phyloP scores from a whole-genome alignment of 768 basidiomycete species.

The Leccinellum albellum region DNA sequence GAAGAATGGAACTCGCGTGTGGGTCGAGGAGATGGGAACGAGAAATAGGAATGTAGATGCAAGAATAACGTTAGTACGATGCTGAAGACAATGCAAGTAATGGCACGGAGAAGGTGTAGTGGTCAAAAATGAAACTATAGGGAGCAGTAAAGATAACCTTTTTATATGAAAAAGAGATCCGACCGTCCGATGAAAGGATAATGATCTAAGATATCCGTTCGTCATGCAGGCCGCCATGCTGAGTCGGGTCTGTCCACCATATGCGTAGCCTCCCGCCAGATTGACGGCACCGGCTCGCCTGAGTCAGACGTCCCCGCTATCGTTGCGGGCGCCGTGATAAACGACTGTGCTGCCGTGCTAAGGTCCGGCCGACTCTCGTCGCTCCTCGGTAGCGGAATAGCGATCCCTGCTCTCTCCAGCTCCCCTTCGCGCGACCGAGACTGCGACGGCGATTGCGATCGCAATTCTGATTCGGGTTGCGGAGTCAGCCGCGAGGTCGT shows the following conservation, averaged over 20 bases:
- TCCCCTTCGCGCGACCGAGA: constrained; percentile 8
- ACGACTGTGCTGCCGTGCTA: constrained; percentile 66
- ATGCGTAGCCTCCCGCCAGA: constrained; percentile 45
- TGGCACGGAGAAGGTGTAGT: background rate
- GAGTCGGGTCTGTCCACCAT: constrained; percentile 41
- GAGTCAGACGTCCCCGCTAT: constrained; percentile 53
- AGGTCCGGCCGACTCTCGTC: constrained; percentile 52
- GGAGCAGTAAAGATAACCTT: background rate
- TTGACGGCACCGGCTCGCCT: constrained; percentile 43
- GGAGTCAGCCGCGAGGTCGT: constrained; percentile 24
- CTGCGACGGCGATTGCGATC: background rate
- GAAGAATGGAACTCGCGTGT: background rate
- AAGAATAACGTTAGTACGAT: constrained; percentile 20
- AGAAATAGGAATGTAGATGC: background rate
- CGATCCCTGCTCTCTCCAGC: constrained; percentile 23
- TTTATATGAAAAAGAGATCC: constrained; percentile 4
- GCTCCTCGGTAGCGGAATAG: constrained; percentile 22
- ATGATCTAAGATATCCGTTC: constrained; percentile 9
- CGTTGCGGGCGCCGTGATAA: constrained; percentile 63
- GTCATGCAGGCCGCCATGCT: constrained; percentile 40
- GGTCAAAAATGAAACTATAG: background rate
- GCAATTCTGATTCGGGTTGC: constrained; percentile 7
- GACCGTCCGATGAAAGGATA: constrained; percentile 4
- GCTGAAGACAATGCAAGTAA: constrained; percentile 10
- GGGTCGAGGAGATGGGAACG: background rate